These are phyloP conservation scores for Picea mariana DNA, from an alignment of 83 land plant genomes.

Conservation along the genomic window DNA sequence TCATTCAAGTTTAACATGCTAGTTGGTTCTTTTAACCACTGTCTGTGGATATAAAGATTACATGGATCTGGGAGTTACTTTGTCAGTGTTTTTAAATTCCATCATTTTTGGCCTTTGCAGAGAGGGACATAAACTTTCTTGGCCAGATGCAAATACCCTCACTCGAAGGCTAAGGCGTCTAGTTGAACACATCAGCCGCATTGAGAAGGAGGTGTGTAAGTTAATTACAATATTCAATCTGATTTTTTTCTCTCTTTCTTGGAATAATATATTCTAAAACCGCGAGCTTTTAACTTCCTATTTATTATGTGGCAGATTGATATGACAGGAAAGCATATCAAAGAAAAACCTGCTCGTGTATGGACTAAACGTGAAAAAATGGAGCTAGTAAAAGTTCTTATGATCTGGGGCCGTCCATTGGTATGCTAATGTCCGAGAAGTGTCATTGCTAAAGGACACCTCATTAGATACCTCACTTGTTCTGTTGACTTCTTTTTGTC, in stretches of 20 bases:
- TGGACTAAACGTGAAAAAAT: slow-evolving; percentile 41
- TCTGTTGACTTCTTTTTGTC: neutral
- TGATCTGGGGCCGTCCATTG: slow-evolving; percentile 37
- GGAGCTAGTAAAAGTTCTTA: slow-evolving; percentile 34
- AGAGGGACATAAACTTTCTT: slow-evolving; percentile 20
- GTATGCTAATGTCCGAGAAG: slow-evolving; percentile 13
- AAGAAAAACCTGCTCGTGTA: slow-evolving; percentile 14
- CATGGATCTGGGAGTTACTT: neutral
- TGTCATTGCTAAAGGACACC: neutral
- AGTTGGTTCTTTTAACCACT: neutral
- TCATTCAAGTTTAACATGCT: neutral
- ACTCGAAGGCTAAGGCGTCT: slow-evolving; percentile 47
- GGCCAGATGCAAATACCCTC: slow-evolving; percentile 48
- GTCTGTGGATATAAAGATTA: neutral
- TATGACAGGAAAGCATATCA: slow-evolving; percentile 16
- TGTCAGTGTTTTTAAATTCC: neutral
- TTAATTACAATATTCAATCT: neutral
- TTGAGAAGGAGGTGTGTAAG: slow-evolving; percentile 34
- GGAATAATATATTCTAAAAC: slow-evolving; percentile 10
- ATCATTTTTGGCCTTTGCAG: slow-evolving; percentile 18
- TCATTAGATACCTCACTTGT: neutral
- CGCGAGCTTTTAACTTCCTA: neutral
- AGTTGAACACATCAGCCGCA: slow-evolving; percentile 35
- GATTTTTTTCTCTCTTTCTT: neutral
- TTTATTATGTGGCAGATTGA: slow-evolving; percentile 14